phyloP scores from a whole-genome alignment of 2,329 filamentous ascomycete genomes.

The Alternaria conjuncta region DNA sequence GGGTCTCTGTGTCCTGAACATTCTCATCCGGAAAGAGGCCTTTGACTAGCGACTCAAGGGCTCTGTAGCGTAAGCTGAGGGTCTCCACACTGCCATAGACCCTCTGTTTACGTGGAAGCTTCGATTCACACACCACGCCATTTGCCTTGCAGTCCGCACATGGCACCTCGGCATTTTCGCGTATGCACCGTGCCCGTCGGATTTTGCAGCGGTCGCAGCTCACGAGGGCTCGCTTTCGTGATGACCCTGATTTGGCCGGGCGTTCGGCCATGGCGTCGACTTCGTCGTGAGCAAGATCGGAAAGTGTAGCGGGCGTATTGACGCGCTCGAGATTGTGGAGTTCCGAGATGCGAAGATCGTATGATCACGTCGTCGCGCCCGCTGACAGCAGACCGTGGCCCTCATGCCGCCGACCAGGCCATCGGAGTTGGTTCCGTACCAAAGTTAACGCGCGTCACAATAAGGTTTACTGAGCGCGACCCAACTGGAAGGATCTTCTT shows the following conservation, averaged over 20 bases:
- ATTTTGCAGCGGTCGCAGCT: conserved; percentile 42
- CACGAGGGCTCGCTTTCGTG: conserved; percentile 38
- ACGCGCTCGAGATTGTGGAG: conserved; percentile 6
- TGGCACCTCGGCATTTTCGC: conserved; percentile 33
- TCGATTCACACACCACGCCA: conserved; percentile 52
- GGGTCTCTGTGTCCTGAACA: conserved; percentile 46
- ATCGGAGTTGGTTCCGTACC: conserved; percentile 10
- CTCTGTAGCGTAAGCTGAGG: conserved; percentile 53
- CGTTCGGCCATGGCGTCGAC: conserved; percentile 18
- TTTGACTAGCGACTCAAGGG: conserved; percentile 52
- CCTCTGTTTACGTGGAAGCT: conserved; percentile 53
- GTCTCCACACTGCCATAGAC: conserved; percentile 57
- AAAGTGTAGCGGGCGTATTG: conserved; percentile 1
- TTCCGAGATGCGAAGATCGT: conserved; percentile 3
- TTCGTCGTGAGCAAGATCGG: background rate
- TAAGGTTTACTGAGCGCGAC: background rate
- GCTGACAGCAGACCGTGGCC: conserved; percentile 2
- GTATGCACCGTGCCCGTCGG: conserved; percentile 38
- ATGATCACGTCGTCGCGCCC: background rate
- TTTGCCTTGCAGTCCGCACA: conserved; percentile 51
- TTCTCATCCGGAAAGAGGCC: conserved; percentile 52
- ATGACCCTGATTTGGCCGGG: conserved; percentile 23
- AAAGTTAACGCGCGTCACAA: conserved; percentile 4
- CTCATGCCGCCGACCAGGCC: background rate
- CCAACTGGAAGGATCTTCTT: background rate